Percentiles rank a stretch among this genome's conserved stretches.
Conservation (phyloP, 441 rosid species). For the Breynia disticha region DNA sequence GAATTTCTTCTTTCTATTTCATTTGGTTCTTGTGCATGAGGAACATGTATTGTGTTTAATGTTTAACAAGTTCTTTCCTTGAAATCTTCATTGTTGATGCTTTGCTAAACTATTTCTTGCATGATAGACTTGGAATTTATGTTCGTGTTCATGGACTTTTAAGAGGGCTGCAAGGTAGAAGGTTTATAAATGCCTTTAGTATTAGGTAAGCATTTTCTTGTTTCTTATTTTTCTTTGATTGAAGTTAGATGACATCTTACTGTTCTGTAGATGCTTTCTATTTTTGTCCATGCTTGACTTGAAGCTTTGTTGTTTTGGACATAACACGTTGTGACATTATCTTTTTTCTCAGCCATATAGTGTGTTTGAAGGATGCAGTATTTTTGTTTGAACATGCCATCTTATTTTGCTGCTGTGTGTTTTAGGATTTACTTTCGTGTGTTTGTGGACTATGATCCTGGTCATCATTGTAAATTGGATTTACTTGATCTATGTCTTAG, state of each 20-base stretch:
- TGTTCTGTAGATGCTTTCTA: background rate
- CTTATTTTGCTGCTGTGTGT: too few relatives aligned
- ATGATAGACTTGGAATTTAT: slow-evolving; percentile 72
- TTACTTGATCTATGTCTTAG: too few relatives aligned
- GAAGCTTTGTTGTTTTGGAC: background rate
- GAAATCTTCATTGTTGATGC: background rate
- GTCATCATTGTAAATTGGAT: too few relatives aligned
- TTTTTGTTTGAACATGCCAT: too few relatives aligned
- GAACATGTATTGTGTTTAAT: too few relatives aligned
- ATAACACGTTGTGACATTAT: too few relatives aligned
- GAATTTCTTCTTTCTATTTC: background rate
- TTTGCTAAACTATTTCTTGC: background rate
- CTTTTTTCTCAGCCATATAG: too few relatives aligned
- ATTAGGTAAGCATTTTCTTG: slow-evolving; percentile 40
- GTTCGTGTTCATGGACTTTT: slow-evolving; percentile 82
- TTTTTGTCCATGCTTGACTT: background rate
- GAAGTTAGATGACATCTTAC: background rate
- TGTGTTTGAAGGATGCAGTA: too few relatives aligned
- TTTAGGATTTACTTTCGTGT: too few relatives aligned
- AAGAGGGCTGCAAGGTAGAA: slow-evolving; percentile 68
- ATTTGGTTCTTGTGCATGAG: too few relatives aligned
- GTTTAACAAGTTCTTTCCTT: background rate
- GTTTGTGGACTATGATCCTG: too few relatives aligned
- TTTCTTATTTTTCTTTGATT: slow-evolving; percentile 3
- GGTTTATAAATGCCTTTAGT: slow-evolving; percentile 62